These are phyloP conservation scores for Malassezia brasiliensis DNA, from an alignment of 1,284 basidiomycete genomes.

Conservation along the genomic window DNA sequence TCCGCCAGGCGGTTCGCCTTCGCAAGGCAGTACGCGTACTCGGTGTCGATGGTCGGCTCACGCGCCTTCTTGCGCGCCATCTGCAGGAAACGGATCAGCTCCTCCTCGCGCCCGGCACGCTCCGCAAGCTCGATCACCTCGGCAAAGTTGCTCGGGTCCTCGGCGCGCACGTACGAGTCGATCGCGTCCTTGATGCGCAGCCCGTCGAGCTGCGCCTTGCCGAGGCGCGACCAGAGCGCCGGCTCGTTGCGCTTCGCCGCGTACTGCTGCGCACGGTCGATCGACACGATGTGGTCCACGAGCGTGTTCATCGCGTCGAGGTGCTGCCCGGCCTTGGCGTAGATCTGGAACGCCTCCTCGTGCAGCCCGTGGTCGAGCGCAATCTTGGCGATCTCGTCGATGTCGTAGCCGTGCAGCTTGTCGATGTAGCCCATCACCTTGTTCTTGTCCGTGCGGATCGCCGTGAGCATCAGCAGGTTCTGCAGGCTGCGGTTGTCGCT, in stretches of 20 bases:
- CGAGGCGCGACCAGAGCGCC: slow-evolving; percentile 91
- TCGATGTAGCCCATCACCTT: slow-evolving; percentile 98
- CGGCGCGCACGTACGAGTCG: slow-evolving; percentile 97
- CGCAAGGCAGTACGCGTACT: slow-evolving; percentile 47
- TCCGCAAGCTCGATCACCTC: slow-evolving; percentile 96
- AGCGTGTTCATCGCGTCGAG: slow-evolving; percentile 84
- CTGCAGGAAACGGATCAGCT: slow-evolving; percentile 91
- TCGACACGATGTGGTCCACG: slow-evolving; percentile 94
- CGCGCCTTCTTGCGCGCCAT: slow-evolving; percentile 98
- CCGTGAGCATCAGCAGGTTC: slow-evolving; percentile 87
- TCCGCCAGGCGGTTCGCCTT: slow-evolving; percentile 45
- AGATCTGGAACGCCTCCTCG: slow-evolving; percentile 73
- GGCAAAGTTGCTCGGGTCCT: slow-evolving; percentile 85
- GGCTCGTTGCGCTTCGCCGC: slow-evolving; percentile 94
- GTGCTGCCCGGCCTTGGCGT: slow-evolving; percentile 44
- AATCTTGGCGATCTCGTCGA: slow-evolving; percentile 88
- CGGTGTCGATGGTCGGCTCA: slow-evolving; percentile 96
- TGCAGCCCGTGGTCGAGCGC: slow-evolving; percentile 90
- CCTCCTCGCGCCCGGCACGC: slow-evolving; percentile 94
- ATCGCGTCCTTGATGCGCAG: slow-evolving; percentile 97
- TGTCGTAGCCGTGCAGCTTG: slow-evolving; percentile 90
- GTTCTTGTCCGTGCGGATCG: slow-evolving; percentile 94
- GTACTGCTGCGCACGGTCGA: slow-evolving; percentile 91
- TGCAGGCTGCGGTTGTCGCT: slow-evolving; percentile 64
- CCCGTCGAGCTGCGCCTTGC: slow-evolving; percentile 98